Evolutionary conservation across 2,329 filamentous ascomycete species (phyloP).

Genomic region (Fusarium tjaetaba): DNA sequence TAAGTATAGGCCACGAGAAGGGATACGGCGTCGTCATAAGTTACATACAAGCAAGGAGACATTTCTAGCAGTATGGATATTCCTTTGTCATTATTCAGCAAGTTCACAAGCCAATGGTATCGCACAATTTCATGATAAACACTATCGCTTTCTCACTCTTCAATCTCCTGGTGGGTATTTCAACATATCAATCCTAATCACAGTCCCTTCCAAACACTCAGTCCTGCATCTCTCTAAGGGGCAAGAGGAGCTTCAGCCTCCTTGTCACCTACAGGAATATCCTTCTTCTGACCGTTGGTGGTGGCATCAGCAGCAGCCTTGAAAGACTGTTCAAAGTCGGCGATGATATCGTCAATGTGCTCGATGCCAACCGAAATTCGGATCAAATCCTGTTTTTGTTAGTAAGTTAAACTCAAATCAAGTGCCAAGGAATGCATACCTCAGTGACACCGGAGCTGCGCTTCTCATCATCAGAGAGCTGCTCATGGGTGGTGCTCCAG

Average conservation of each 20-base stretch:
- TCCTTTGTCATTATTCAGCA: not conserved
- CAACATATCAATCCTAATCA: constrained; percentile 14
- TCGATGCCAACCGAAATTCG: constrained; percentile 95
- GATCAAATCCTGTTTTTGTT: constrained; percentile 75
- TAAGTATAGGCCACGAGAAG: not conserved
- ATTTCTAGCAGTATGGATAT: not conserved
- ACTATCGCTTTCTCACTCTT: constrained; percentile 5
- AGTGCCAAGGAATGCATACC: constrained; percentile 51
- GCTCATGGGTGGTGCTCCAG: constrained; percentile 95
- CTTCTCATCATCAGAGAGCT: constrained; percentile 86
- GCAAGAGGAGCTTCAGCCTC: constrained; percentile 50
- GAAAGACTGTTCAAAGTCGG: constrained; percentile 94
- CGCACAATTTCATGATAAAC: not conserved
- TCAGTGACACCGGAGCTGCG: constrained; percentile 83
- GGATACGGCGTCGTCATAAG: not conserved
- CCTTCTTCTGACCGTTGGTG: constrained; percentile 45
- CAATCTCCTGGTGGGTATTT: constrained; percentile 27
- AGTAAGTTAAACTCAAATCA: not conserved
- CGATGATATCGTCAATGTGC: constrained; percentile 97
- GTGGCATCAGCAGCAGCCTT: constrained; percentile 63
- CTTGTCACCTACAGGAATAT: constrained; percentile 44
- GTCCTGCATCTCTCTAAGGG: constrained; percentile 11
- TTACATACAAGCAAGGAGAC: not conserved
- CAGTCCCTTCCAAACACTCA: not conserved
- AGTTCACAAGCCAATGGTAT: not conserved